Evolutionary conservation across 2,329 filamentous ascomycete genomes (phyloP).

Genomic region (Pseudogymnoascus pannorum): DNA sequence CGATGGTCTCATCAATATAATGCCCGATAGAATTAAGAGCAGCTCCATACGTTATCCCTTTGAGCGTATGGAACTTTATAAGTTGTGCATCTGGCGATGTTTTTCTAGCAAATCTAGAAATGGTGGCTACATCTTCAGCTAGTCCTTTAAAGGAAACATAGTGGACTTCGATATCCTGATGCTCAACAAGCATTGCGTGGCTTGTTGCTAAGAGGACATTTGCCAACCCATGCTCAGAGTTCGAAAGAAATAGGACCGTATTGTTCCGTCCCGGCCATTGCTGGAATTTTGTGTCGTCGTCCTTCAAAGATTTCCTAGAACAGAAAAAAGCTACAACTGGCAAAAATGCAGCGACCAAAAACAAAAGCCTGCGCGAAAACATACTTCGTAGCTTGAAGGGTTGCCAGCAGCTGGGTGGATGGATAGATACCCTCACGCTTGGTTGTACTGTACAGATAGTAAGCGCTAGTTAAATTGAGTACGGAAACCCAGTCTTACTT

Average conservation of each 20-base stretch:
- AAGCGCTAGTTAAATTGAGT: background rate
- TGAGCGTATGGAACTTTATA: background rate
- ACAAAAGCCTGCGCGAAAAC: background rate
- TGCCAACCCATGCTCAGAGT: constrained; percentile 39
- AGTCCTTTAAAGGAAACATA: constrained; percentile 37
- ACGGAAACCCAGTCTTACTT: background rate
- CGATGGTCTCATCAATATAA: background rate
- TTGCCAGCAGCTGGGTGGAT: background rate
- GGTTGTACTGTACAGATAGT: background rate
- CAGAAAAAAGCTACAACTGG: background rate
- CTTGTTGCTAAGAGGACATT: constrained; percentile 39
- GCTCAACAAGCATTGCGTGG: constrained; percentile 33
- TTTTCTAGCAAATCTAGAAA: background rate
- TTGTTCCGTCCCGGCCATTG: constrained; percentile 5
- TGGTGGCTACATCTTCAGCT: constrained; percentile 25
- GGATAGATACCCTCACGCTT: background rate
- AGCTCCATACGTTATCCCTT: background rate
- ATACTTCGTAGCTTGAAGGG: background rate
- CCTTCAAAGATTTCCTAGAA: background rate
- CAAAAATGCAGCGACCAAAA: background rate
- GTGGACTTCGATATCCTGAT: constrained; percentile 34
- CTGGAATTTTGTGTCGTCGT: background rate
- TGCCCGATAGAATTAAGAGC: constrained; percentile 15
- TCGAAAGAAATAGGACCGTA: constrained; percentile 37
- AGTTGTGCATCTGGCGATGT: background rate